Percentiles rank a stretch among this genome's conserved stretches.
Evolutionary conservation across 345 rosid genomes (phyloP).

Genomic region (Sisymbrium altissimum): DNA sequence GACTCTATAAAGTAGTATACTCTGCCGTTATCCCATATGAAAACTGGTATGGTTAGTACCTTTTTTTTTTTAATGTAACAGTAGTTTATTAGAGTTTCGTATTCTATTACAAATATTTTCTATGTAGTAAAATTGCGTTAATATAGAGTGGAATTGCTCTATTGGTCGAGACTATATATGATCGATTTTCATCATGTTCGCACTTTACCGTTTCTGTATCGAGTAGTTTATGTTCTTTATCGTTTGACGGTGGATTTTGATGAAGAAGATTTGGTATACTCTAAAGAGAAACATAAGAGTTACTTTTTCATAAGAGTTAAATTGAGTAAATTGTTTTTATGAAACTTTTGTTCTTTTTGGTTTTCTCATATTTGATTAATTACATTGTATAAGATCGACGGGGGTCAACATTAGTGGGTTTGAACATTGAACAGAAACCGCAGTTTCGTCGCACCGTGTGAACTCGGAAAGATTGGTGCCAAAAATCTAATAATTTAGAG

Average conservation of each 20-base stretch:
- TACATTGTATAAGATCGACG: constrained; percentile 5
- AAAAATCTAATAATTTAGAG: constrained; percentile 1
- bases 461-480: constrained; percentile 11
- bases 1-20: constrained; percentile 1
- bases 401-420: constrained; percentile 28
- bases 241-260: background rate
- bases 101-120: background rate
- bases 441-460: constrained; percentile 13
- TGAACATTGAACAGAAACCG: constrained; percentile 1
- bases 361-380: background rate
- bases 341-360: background rate
- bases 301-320: background rate
- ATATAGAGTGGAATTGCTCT: background rate
- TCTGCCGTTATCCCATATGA: background rate
- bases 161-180: background rate
- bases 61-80: background rate
- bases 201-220: background rate
- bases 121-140: background rate
- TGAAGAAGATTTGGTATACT: background rate
- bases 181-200: background rate
- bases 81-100: background rate
- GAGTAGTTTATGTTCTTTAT: background rate
- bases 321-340: background rate
- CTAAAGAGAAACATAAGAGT: background rate
- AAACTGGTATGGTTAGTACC: background rate